Evolutionary conservation across 1,284 basidiomycete species (phyloP).

Genomic region (Earliella scabrosa): DNA sequence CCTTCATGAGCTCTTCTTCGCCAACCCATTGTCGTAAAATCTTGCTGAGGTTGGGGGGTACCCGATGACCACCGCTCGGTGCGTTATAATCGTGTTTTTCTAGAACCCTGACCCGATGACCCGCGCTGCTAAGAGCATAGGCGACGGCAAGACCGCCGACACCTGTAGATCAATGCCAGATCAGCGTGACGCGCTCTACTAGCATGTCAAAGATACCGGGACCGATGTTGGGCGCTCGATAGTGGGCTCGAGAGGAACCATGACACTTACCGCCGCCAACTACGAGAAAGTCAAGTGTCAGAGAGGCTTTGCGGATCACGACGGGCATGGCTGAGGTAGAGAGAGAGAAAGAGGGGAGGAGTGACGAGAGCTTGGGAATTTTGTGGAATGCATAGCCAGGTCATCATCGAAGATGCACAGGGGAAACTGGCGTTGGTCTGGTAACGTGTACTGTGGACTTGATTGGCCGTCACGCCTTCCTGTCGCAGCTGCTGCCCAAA

Average conservation of each 20-base stretch:
- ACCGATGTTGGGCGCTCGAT: background rate
- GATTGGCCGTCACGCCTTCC: too few relatives aligned
- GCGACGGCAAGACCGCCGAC: conserved; percentile 54
- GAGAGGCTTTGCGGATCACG: conserved; percentile 12
- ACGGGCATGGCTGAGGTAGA: conserved; percentile 15
- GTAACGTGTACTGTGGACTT: too few relatives aligned
- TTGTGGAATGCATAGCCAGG: background rate
- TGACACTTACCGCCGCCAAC: conserved; percentile 27
- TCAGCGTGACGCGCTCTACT: background rate
- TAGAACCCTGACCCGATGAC: conserved; percentile 55
- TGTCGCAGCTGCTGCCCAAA: too few relatives aligned
- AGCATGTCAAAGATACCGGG: background rate
- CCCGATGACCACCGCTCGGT: conserved; percentile 46
- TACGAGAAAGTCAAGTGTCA: conserved; percentile 26
- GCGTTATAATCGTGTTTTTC: conserved; percentile 43
- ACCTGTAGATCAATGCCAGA: conserved; percentile 21
- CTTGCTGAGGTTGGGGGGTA: conserved; percentile 59
- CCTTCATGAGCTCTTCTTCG: conserved; percentile 39
- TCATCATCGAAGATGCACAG: too few relatives aligned
- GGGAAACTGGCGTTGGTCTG: too few relatives aligned
- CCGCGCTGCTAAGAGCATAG: conserved; percentile 48
- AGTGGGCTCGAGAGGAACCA: conserved; percentile 3
- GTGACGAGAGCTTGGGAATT: background rate
- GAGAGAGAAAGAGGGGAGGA: background rate
- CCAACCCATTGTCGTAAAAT: too few relatives aligned